Evolutionary conservation across 2,329 filamentous ascomycete species (phyloP), one percentile per base, ranked within the genome.

Genomic region (Pochonia chlamydosporia): DNA sequence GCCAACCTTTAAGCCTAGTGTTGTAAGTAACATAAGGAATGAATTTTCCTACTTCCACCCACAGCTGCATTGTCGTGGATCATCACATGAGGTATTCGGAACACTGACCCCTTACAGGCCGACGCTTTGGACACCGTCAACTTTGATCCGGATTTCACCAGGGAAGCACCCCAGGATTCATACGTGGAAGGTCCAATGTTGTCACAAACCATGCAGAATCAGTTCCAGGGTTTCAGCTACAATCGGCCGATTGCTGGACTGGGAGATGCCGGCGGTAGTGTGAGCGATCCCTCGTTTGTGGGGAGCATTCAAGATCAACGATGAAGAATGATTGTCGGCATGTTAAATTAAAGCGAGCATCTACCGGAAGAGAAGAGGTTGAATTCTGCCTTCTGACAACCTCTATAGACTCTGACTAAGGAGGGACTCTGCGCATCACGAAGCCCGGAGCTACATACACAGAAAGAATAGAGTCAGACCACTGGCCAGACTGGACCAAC

Each of bases 191-290:
- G 90, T 0, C 87, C 89, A 0, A 77, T 89, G 62, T 78, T 99
- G 33, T 96, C 90, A n/a, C 82, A 93, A 68, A 96, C 91, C 20
- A 89, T 92, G 84, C 93, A 99, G 71, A 83, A 95, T 66, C 91
- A 96, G 62, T 99, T 99, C 64, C 82, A 84, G 33, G 93, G 93
- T 50, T 99, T 95, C 84, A 95, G 88, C 53, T 97, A 97, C 76
- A 97, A 96, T 71, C 82, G 93, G 50, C 93, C 92, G 18, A 91
- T 97, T 56, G 90, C 91, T 48, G 92, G 92, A 44, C 78, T 96
- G 30, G 90, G 89, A 37, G 92, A 97, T 68, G 93, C 86, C 26
- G 92, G 93, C 54, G 92, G 93, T 52, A 96, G 90, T 69, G 86
- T 97, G 53, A 95, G 87, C 70, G 93, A 96, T 65, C 88, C 89